A percentile compares a stretch with the other conserved stretches of the same genome.
These are phyloP conservation scores for Trypanosoma boissoni DNA, from an alignment of 208 protist genomes.

Conservation along the genomic window DNA sequence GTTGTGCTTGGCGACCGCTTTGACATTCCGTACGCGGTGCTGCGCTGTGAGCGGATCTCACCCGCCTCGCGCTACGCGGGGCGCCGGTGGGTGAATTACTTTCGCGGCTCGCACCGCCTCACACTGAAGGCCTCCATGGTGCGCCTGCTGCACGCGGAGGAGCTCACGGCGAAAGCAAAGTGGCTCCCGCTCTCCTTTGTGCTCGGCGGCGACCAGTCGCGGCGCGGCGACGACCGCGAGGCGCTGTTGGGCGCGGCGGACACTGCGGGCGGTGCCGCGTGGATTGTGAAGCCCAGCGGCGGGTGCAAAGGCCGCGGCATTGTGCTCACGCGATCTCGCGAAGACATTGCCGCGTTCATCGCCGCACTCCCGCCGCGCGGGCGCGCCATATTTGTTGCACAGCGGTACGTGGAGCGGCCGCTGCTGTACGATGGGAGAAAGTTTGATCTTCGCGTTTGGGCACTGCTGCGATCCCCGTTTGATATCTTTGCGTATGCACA, in stretches of 20 bases:
- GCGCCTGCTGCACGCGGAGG: constrained; percentile 38
- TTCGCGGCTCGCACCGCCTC: constrained; percentile 72
- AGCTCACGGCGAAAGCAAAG: constrained; percentile 32
- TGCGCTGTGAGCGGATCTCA: constrained; percentile 59
- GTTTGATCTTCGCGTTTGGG: constrained; percentile 91
- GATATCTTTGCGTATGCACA: constrained; percentile 81
- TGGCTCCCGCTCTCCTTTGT: constrained; percentile 84
- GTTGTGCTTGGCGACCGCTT: constrained; percentile 82
- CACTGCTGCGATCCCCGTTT: constrained; percentile 48
- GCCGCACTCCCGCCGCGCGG: constrained; percentile 26
- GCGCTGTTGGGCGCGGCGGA: constrained; percentile 35
- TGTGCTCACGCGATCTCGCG: constrained; percentile 31
- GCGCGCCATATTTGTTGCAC: constrained; percentile 61
- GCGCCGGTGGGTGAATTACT: constrained; percentile 87
- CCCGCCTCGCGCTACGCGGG: constrained; percentile 53
- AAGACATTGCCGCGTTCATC: constrained; percentile 43
- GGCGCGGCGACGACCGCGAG: constrained; percentile 49
- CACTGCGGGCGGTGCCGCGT: constrained; percentile 35
- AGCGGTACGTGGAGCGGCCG: constrained; percentile 84
- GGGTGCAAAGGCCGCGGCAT: constrained; percentile 82
- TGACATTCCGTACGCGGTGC: constrained; percentile 65
- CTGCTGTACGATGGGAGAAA: constrained; percentile 74
- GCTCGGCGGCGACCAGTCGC: constrained; percentile 55
- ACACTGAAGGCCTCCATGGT: constrained; percentile 85
- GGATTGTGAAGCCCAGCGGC: constrained; percentile 88